A percentile compares a stretch with the other conserved stretches of the same genome.
Conservation (phyloP, 2,329 filamentous ascomycete genomes). For the Fusarium guadeloupense region DNA sequence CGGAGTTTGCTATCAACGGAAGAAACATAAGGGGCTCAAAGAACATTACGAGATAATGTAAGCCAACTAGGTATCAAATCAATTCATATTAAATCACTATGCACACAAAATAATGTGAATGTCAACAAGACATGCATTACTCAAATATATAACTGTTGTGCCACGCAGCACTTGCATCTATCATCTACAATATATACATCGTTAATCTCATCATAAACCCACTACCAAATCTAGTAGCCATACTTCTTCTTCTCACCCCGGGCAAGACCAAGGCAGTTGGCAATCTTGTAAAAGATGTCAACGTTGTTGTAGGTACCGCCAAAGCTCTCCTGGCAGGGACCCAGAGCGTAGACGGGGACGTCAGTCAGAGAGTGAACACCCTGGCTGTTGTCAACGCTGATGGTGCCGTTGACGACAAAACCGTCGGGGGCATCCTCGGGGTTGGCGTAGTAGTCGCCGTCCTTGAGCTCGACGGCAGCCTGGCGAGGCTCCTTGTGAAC, state of each 20-base stretch:
- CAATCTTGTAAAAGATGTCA: constrained; percentile 80
- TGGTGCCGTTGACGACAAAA: constrained; percentile 78
- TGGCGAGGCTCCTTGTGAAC: constrained; percentile 72
- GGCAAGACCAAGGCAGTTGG: constrained; percentile 69
- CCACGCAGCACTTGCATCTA: constrained; percentile 30
- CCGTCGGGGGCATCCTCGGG: constrained; percentile 72
- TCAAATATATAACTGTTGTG: constrained; percentile 2
- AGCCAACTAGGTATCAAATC: constrained; percentile 3
- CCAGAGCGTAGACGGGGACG: constrained; percentile 80
- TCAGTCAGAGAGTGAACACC: constrained; percentile 83
- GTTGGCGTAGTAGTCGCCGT: constrained; percentile 74
- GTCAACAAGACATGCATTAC: constrained; percentile 4
- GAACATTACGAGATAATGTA: not conserved
- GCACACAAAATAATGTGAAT: not conserved
- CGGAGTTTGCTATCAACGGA: constrained; percentile 3
- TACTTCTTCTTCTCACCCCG: constrained; percentile 38
- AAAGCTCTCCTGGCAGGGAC: constrained; percentile 81
- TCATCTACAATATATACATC: constrained; percentile 25
- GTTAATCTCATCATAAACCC: constrained; percentile 36
- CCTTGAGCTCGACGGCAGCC: constrained; percentile 64
- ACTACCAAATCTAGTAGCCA: constrained; percentile 32
- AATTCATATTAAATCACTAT: not conserved
- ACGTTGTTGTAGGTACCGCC: constrained; percentile 76
- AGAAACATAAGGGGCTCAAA: not conserved
- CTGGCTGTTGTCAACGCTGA: constrained; percentile 69